Base-by-base conservation (phyloP, 345 rosid species). In the Rhodamnia rubescens region DNA sequence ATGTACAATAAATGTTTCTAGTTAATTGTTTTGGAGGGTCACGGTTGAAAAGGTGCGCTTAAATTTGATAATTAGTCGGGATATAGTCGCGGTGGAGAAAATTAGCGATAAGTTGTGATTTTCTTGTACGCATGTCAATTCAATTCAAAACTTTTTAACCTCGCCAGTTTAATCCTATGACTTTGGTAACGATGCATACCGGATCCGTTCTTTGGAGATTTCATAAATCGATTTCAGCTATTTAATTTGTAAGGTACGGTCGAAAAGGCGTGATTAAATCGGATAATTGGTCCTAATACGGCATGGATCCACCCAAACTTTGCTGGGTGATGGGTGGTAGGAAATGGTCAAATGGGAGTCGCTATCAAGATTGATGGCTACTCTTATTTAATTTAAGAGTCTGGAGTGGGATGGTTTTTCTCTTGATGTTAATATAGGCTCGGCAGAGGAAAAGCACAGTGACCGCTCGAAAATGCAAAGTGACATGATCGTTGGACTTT, bases 91-190 rank as follows among this genome's bases (percentile, higher is more conserved):
- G 40, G 40, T 36, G 2, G 40, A 4, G 5, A 22, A 55, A 55
- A 29, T 61, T 29, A 29, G 4, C 16, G 3, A 61, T 29, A 2
- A 0, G 5, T 14, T 0, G 0, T 7, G 0, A 61, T 0, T 61
- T 1, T 0, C 7, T 3, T 29, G 4, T 6, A 20, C 9, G 3
- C 2, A 22, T 55, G 10, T 20, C 4, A 7, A 7, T 55, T 55
- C 12, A 5, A 18, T 36, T 0, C 0, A 2, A 8, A 32, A 1
- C 3, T 69, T 36, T 32, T 32, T 0, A 0, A 32, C 8, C 16
- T 69, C 8, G 1, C 7, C 2, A 7, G 7, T 7, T 29, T 7
- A 16, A 0, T 15, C 5, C 0, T 3, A 4, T 5, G 3, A 27
- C 14, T 7, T 61, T 29, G 1, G 4, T 4, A 29, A 3, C 1